A percentile compares a stretch with the other conserved stretches of the same genome.
phyloP scores from a whole-genome alignment of 805 yeast species.

The Starmerella powellii region DNA sequence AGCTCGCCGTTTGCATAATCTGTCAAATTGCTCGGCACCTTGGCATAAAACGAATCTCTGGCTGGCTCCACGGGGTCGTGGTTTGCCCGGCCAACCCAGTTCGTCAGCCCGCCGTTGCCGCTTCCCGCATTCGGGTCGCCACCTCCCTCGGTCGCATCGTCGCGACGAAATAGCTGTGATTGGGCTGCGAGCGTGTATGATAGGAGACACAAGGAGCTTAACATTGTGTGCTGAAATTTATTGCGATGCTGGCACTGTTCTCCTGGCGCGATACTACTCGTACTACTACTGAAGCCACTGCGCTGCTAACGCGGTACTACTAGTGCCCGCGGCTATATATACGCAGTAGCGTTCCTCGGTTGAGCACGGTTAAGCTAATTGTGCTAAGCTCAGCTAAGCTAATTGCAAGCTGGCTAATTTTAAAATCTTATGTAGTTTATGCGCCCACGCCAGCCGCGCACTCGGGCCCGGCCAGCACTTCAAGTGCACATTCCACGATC shows the following conservation, averaged over 20 bases:
- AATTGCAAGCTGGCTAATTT: too few species aligned
- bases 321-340: too few species aligned
- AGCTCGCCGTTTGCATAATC: slow-evolving; percentile 16
- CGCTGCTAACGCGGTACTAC: too few species aligned
- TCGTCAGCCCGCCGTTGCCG: slow-evolving; percentile 1
- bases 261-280: too few species aligned
- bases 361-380: too few species aligned
- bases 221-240: neutral
- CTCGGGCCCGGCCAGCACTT: slow-evolving; percentile 9
- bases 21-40: slow-evolving; percentile 4
- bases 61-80: slow-evolving; percentile 11
- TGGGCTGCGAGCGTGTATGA: neutral
- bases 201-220: neutral
- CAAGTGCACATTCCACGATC: slow-evolving; percentile 24
- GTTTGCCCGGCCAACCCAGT: slow-evolving; percentile 18
- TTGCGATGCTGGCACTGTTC: neutral
- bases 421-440: slow-evolving; percentile 17
- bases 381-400: too few species aligned
- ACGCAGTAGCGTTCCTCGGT: too few species aligned
- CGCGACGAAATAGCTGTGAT: slow-evolving; percentile 1
- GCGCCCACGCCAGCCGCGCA: slow-evolving; percentile 19
- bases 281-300: too few species aligned
- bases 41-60: slow-evolving; percentile 18
- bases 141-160: slow-evolving; percentile 13
- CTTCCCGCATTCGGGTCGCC: slow-evolving; percentile 11